Percentiles rank a stretch among this genome's conserved stretches.
Conservation (phyloP, 257 asterid genomes). For the Penstemon eatonii region DNA sequence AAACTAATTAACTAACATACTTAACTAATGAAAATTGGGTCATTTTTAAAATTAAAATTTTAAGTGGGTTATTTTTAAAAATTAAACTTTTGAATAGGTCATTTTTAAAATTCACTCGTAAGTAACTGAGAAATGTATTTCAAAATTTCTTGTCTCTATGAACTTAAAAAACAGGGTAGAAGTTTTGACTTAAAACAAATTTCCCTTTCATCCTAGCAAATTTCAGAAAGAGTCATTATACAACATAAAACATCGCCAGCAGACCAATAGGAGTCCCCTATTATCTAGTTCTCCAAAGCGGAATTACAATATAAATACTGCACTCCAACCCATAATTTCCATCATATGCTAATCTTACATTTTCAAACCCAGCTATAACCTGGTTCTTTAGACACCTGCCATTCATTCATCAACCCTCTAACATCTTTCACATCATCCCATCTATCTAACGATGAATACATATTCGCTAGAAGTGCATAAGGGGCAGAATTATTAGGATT, state of each 20-base stretch:
- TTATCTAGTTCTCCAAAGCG: not conserved
- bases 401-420: slow-evolving; percentile 45
- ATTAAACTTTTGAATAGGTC: no score
- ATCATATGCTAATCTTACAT: not conserved
- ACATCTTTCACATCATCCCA: slow-evolving; percentile 68
- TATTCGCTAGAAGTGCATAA: slow-evolving; percentile 58
- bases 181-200: not conserved
- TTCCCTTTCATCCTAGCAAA: not conserved
- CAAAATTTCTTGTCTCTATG: not conserved
- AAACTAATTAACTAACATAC: no score
- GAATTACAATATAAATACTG: no score
- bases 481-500: slow-evolving; percentile 46
- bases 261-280: not conserved
- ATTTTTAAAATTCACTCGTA: not conserved
- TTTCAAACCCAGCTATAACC: slow-evolving; percentile 66
- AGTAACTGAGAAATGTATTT: not conserved
- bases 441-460: slow-evolving; percentile 66
- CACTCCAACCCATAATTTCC: no score
- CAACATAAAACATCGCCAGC: not conserved
- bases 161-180: not conserved
- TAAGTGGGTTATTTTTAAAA: no score
- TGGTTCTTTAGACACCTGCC: slow-evolving; percentile 51
- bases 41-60: no score
- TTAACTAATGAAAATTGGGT: no score
- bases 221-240: not conserved